Percentiles rank a stretch among this genome's conserved stretches.
These are phyloP conservation scores for Botrytis elliptica DNA, from an alignment of 2,329 filamentous ascomycete species.

Conservation along the genomic window DNA sequence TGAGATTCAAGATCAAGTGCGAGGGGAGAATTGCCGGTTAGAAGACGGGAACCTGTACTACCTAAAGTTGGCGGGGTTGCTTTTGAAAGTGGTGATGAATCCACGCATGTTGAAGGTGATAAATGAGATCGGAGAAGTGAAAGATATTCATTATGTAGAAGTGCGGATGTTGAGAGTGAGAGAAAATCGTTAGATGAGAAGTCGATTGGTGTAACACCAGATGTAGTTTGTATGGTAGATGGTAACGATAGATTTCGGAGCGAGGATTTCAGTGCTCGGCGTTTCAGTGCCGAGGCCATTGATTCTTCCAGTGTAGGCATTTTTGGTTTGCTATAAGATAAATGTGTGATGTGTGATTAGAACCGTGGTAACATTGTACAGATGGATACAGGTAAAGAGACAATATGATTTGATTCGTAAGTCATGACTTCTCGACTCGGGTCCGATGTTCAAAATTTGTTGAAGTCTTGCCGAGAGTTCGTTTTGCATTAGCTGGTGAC, in stretches of 20 bases:
- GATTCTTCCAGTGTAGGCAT: constrained; percentile 20
- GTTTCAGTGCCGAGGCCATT: constrained; percentile 13
- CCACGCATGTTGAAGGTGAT: neutral
- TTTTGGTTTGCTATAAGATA: neutral
- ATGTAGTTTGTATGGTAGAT: constrained; percentile 40
- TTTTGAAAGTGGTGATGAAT: neutral
- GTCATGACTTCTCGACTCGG: neutral
- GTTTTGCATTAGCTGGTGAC: neutral
- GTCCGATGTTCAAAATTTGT: neutral
- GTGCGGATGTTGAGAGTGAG: constrained; percentile 29
- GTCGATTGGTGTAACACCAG: constrained; percentile 42
- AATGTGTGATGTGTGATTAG: neutral
- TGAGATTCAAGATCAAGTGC: constrained; percentile 56
- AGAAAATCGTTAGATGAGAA: constrained; percentile 38
- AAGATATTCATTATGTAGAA: constrained; percentile 27
- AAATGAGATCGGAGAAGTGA: constrained; percentile 23
- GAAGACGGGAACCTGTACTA: constrained; percentile 56
- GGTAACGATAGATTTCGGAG: constrained; percentile 10
- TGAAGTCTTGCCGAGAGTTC: constrained; percentile 2
- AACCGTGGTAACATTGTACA: neutral
- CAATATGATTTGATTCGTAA: constrained; percentile 3
- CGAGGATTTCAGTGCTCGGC: constrained; percentile 16
- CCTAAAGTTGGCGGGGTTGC: constrained; percentile 23
- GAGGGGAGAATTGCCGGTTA: constrained; percentile 64
- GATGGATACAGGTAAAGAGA: neutral